These are phyloP conservation scores for Aspergillus sp. DNA, from an alignment of 2,329 filamentous ascomycete species.

Conservation along the genomic window DNA sequence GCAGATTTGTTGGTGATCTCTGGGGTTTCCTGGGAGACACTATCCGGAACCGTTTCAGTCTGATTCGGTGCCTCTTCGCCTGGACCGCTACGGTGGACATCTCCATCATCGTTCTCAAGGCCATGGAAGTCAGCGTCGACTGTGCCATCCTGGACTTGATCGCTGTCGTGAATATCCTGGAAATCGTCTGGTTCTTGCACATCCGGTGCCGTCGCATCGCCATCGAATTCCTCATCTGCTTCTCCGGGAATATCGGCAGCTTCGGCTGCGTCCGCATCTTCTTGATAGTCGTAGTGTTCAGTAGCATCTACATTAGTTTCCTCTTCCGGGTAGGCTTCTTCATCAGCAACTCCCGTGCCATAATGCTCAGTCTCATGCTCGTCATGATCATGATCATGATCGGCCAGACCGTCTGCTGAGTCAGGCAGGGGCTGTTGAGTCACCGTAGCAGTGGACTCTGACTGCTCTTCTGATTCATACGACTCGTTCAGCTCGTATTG, in stretches of 20 bases:
- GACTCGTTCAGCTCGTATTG: slow-evolving; percentile 18
- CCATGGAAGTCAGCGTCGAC: slow-evolving; percentile 14
- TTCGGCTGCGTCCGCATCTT: slow-evolving; percentile 17
- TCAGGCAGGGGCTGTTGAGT: slow-evolving; percentile 21
- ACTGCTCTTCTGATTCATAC: slow-evolving; percentile 33
- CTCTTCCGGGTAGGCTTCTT: slow-evolving; percentile 22
- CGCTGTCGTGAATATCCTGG: slow-evolving; percentile 13
- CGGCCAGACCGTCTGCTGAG: slow-evolving; percentile 10
- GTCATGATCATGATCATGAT: slow-evolving; percentile 33
- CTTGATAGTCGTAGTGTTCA: slow-evolving; percentile 8
- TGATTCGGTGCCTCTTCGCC: slow-evolving; percentile 20
- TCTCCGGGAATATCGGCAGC: slow-evolving; percentile 12
- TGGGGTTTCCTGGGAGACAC: slow-evolving; percentile 9
- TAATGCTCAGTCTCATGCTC: slow-evolving; percentile 37
- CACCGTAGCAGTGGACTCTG: slow-evolving; percentile 34
- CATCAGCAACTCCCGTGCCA: slow-evolving; percentile 23
- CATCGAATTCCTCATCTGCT: neutral
- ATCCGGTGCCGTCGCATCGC: slow-evolving; percentile 12
- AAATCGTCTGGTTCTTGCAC: slow-evolving; percentile 14
- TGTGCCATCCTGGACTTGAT: slow-evolving; percentile 16
- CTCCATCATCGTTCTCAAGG: slow-evolving; percentile 15
- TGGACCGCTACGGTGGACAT: slow-evolving; percentile 14
- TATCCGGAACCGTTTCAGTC: slow-evolving; percentile 23
- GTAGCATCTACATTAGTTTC: slow-evolving; percentile 14
- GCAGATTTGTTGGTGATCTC: slow-evolving; percentile 16